Percentiles rank a stretch among this genome's conserved stretches.
Evolutionary conservation across 208 protist species (phyloP).

Genomic region (Spongospora subterranea): DNA sequence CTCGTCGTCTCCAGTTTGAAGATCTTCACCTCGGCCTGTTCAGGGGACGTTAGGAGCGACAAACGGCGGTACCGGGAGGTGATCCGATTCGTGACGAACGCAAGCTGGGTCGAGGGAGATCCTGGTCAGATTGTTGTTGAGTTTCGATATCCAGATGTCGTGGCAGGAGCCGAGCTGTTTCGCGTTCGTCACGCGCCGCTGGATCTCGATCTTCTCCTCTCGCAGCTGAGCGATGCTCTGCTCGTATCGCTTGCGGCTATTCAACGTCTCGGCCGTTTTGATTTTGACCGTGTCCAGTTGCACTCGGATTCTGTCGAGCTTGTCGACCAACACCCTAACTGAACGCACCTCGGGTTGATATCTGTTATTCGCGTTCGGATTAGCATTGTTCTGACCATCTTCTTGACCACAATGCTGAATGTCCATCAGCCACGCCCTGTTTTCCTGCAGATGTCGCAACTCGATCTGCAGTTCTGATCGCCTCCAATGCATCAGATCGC

Average conservation of each 20-base stretch:
- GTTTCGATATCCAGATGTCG: not conserved
- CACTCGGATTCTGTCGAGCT: not conserved
- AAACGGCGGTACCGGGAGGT: too few relatives aligned
- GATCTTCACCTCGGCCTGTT: not conserved
- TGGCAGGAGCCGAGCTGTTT: not conserved
- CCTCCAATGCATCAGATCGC: not conserved
- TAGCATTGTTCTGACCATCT: not conserved
- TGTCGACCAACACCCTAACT: not conserved
- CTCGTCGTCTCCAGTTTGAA: slow-evolving; percentile 6
- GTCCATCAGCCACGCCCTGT: not conserved
- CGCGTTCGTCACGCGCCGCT: not conserved
- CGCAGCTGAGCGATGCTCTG: slow-evolving; percentile 34
- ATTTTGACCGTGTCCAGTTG: slow-evolving; percentile 54
- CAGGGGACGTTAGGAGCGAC: not conserved
- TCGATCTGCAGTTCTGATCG: not conserved
- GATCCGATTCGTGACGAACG: not conserved
- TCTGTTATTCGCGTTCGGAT: not conserved
- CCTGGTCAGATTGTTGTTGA: not conserved
- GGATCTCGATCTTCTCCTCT: not conserved
- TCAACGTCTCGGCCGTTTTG: not conserved
- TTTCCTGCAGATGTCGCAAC: not conserved
- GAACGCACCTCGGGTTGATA: too few relatives aligned
- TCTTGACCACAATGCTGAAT: not conserved
- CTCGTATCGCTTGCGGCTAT: not conserved
- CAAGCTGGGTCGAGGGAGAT: not conserved